phyloP scores from a whole-genome alignment of 345 rosid species.

The Camelina laxa region DNA sequence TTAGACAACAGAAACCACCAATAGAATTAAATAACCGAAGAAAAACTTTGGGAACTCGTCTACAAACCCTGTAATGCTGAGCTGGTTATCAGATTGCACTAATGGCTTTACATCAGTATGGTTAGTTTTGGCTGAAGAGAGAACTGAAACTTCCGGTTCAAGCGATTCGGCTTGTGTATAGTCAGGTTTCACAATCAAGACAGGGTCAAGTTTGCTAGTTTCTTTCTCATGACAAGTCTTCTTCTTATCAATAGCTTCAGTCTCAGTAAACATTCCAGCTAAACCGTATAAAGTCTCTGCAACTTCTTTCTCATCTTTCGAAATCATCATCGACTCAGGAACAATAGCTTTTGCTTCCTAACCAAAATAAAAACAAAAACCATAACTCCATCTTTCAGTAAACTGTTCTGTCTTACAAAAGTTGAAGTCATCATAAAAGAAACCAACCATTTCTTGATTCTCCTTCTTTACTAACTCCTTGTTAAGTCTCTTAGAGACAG shows the following conservation, averaged over 20 bases:
- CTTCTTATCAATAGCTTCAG: slow-evolving; percentile 37
- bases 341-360: slow-evolving; percentile 34
- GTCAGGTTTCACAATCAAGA: slow-evolving; percentile 39
- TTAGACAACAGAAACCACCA: slow-evolving; percentile 14
- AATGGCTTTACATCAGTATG: slow-evolving; percentile 39
- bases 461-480: slow-evolving; percentile 52
- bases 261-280: slow-evolving; percentile 72
- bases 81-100: slow-evolving; percentile 20
- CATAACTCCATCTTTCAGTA: not conserved
- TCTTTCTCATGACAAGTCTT: slow-evolving; percentile 41
- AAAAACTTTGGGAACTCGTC: slow-evolving; percentile 22
- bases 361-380: slow-evolving; percentile 1
- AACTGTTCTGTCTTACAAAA: not conserved
- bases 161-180: slow-evolving; percentile 26
- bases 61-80: slow-evolving; percentile 19
- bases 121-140: slow-evolving; percentile 40
- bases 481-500: slow-evolving; percentile 58
- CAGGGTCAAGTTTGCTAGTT: slow-evolving; percentile 40
- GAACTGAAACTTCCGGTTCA: slow-evolving; percentile 35
- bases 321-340: slow-evolving; percentile 57
- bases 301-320: slow-evolving; percentile 96
- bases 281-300: slow-evolving; percentile 81
- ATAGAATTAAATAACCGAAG: not conserved
- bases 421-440: not conserved
- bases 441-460: slow-evolving; percentile 59